Evolutionary conservation across 1,284 basidiomycete species (phyloP), one percentile per base, ranked within the genome.

Genomic region (Coniferiporia weirii): DNA sequence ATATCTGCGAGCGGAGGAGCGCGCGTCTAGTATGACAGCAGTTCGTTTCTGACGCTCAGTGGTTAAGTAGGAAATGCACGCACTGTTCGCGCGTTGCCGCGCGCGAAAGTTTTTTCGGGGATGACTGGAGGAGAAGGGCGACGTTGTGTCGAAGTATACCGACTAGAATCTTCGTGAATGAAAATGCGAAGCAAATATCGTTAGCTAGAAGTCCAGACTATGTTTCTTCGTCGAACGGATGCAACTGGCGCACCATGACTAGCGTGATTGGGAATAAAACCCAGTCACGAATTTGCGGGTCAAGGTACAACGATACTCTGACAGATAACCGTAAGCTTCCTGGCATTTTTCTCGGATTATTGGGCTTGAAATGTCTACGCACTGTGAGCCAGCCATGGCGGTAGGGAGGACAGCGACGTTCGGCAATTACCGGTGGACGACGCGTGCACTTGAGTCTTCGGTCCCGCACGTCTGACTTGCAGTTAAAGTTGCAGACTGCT

Each of bases 191-290:
- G 34, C 6, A 35, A 12, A 7, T 46, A 19, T 2, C 44, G 17
- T 46, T 46, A 9, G 8, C n/a, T 46, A 17, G 44, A 27, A 27
- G 27, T 27, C 5, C 27, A 27, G 27, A 27, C 27, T 46, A 20
- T 19, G 15, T 46, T 19, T 20, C n/a, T n/a, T 46, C 44, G 4
- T 12, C 44, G 44, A 17, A n/a, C 38, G 34, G 56, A 61, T 44
- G 34, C 62, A 73, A n/a, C n/a, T 5, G 5, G 5, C 83, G 68
- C 66, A 92, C 92, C 95, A 99, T 98, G 73, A 99, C 95, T 64
- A 98, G 77, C 49, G 95, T 96, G 73, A 99, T 97, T 59, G 97
- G 97, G 72, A 99, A 91, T 60, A 99, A 76, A 48, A 99, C 94
- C 91, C 91, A 93, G 70, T 93, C 88, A 61, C 94, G 84, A 71